Percentiles rank a stretch among this genome's conserved stretches.
These are phyloP conservation scores for Acanthamoeba lenticulata DNA, from an alignment of 208 protist species.

Conservation along the genomic window DNA sequence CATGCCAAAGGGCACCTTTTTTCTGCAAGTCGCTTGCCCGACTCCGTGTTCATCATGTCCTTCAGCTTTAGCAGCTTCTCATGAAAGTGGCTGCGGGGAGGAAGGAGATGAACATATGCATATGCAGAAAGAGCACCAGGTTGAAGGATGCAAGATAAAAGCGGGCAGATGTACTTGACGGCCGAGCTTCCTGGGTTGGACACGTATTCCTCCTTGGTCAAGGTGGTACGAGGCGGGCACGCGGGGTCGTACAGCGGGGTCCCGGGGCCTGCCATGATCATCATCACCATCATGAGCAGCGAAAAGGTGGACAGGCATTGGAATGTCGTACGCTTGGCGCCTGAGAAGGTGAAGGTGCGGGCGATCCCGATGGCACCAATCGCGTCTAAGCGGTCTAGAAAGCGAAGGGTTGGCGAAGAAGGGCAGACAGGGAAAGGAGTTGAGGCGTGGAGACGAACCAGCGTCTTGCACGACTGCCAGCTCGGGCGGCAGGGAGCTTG, in stretches of 20 bases:
- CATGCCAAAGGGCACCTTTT: constrained; percentile 49
- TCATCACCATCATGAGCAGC: neutral
- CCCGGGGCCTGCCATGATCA: neutral
- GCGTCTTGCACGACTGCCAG: constrained; percentile 80
- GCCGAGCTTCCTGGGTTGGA: neutral
- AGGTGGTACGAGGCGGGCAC: neutral
- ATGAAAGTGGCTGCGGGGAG: constrained; percentile 83
- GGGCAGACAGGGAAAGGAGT: neutral
- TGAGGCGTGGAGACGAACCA: neutral
- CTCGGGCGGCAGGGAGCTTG: neutral
- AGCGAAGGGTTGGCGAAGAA: neutral
- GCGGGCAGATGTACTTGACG: neutral
- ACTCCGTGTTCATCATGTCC: constrained; percentile 85
- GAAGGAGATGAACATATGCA: neutral
- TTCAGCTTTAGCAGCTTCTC: constrained; percentile 85
- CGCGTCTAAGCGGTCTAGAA: constrained; percentile 78
- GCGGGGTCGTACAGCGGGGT: constrained; percentile 29
- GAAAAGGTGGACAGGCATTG: neutral
- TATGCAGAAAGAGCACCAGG: neutral
- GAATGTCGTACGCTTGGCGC: constrained; percentile 39
- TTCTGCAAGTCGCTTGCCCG: constrained; percentile 77
- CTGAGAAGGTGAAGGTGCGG: constrained; percentile 73
- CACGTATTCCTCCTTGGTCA: constrained; percentile 81
- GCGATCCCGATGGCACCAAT: constrained; percentile 83
- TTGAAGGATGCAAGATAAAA: neutral